These are phyloP conservation scores for Avena insularis DNA, from an alignment of 176 grass and related monocot species.

Conservation along the genomic window DNA sequence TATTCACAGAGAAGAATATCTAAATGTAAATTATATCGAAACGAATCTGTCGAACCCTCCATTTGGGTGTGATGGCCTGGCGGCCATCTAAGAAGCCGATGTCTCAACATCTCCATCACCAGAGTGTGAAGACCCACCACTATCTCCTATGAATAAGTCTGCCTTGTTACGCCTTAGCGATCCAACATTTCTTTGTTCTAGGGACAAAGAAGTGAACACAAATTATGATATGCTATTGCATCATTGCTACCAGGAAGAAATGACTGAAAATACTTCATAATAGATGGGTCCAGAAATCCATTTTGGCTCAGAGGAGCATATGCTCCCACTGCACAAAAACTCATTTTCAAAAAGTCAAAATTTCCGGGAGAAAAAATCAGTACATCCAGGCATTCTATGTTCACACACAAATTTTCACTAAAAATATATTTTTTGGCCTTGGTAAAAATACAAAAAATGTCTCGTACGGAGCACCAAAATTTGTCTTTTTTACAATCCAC, in stretches of 20 bases:
- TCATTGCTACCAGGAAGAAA: neutral
- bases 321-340: too few species aligned
- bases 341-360: too few species aligned
- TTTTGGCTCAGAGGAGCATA: too few species aligned
- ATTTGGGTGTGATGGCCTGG: constrained; percentile 6
- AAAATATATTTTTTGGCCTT: too few species aligned
- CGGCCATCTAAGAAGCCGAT: constrained; percentile 50
- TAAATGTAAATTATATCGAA: constrained; percentile 50
- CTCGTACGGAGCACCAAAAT: too few species aligned
- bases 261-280: neutral
- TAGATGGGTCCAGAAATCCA: too few species aligned
- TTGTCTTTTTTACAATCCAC: too few species aligned
- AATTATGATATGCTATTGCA: constrained; percentile 10
- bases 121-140: constrained; percentile 65
- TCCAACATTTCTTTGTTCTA: constrained; percentile 79
- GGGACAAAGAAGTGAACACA: constrained; percentile 36
- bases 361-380: too few species aligned
- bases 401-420: too few species aligned
- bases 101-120: constrained; percentile 71
- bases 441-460: too few species aligned
- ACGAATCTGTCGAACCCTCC: constrained; percentile 36
- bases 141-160: constrained; percentile 49
- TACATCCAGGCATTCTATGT: too few species aligned
- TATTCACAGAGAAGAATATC: constrained; percentile 43
- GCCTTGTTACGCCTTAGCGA: constrained; percentile 57